Base-by-base conservation (phyloP, 257 asterid genomes). In the Coffea canephora region DNA sequence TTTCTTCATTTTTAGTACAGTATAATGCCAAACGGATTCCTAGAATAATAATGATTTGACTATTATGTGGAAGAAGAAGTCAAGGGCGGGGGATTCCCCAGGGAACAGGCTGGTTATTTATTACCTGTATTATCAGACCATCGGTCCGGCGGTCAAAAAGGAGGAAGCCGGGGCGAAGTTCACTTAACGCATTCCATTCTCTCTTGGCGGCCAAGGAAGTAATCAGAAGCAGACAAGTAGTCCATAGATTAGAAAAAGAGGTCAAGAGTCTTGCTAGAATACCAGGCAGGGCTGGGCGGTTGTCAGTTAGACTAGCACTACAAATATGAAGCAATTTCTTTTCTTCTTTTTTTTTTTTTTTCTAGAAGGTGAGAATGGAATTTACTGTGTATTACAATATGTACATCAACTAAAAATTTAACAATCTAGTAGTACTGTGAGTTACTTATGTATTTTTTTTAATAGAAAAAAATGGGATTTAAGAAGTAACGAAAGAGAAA, bases 151-250 rank as follows among this genome's bases (percentile, higher is more conserved):
- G 71, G 46, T 67, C 46, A 67, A 67, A 31, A 1, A 68, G 55
- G n/a, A 14, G 25, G 66, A 21, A 18, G 15, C n/a, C 70, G 50
- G 70, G 39, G 74, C 67, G 41, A 78, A 76, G 79, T 52, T 83
- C 87, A 31, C 67, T 41, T 45, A 31, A 31, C 1, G 34, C 19
- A 9, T 48, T 46, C 77, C 34, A 45, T 76, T 78, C 80, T 74
- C 73, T 80, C 94, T 87, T 89, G 84, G 80, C 81, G 10, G 80
- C 84, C 90, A 88, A 89, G 89, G 54, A 76, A 74, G 31, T 61
- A 25, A 66, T 73, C 74, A 21, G 74, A 19, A 21, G 83, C 71
- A 6, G 62, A 1, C 62, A 19, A 21, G 83, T 73, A 6, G 62
- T 1, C 62, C 76, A 73, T 41, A 73, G 55, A 3, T 8, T 70